These are phyloP conservation scores for Vigna mungo DNA, from an alignment of 306 rosid species.

Conservation along the genomic window DNA sequence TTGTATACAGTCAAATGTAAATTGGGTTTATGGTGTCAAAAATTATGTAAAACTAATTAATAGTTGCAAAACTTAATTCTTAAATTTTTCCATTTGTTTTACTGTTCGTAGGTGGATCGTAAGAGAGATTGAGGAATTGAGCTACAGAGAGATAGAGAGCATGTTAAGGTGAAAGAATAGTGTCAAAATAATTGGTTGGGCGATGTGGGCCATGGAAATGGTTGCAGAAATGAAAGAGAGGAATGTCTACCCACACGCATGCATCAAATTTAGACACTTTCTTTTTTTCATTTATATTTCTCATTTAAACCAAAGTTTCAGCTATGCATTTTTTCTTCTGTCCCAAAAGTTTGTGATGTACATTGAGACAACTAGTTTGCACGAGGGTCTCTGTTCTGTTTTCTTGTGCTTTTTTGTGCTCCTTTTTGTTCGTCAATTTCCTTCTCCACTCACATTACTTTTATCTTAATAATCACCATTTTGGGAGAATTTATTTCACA, in stretches of 20 bases:
- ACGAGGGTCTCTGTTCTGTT: slow-evolving; percentile 93
- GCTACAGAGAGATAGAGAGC: slow-evolving; percentile 30
- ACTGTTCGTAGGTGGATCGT: background rate
- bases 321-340: background rate
- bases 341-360: slow-evolving; percentile 57
- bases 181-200: slow-evolving; percentile 40
- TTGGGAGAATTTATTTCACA: background rate
- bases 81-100: background rate
- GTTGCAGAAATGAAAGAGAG: slow-evolving; percentile 35
- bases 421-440: background rate
- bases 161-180: slow-evolving; percentile 37
- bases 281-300: slow-evolving; percentile 1
- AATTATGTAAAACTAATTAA: background rate
- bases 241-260: slow-evolving; percentile 74
- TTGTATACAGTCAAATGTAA: too few relatives aligned
- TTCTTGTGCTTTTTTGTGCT: slow-evolving; percentile 50
- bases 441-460: slow-evolving; percentile 22
- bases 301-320: slow-evolving; percentile 43
- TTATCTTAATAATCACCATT: slow-evolving; percentile 44
- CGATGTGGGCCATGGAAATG: slow-evolving; percentile 42
- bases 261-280: slow-evolving; percentile 46
- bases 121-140: background rate
- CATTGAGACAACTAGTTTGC: slow-evolving; percentile 72
- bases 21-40: background rate
- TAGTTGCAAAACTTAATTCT: background rate